phyloP scores from a whole-genome alignment of 129 eudicot genomes.

The Flaveria sonorensis region DNA sequence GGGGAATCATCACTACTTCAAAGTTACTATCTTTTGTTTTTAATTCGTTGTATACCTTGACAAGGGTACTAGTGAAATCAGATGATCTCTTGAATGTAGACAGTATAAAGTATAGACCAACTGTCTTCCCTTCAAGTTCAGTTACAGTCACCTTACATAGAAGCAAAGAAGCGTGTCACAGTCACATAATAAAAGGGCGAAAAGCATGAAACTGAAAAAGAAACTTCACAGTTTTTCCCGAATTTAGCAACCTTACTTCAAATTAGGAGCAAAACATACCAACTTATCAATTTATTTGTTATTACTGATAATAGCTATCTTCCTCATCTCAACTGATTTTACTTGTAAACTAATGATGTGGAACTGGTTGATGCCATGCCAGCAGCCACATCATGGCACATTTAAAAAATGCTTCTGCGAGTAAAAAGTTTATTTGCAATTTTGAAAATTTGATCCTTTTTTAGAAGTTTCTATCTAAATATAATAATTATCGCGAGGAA shows the following conservation, averaged over 20 bases:
- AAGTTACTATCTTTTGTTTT: constrained; percentile 58
- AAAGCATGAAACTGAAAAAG: not conserved
- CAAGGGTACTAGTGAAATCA: constrained; percentile 48
- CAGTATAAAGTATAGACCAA: constrained; percentile 60
- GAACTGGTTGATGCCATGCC: not conserved
- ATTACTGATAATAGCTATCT: not conserved
- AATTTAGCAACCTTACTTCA: not conserved
- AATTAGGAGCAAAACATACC: not conserved
- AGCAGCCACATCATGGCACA: not conserved
- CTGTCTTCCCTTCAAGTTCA: constrained; percentile 80
- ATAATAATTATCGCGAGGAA: not conserved
- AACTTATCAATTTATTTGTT: not conserved
- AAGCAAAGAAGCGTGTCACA: constrained; percentile 5
- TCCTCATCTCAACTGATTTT: not conserved
- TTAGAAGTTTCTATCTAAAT: not conserved
- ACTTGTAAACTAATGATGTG: not conserved
- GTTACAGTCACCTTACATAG: constrained; percentile 52
- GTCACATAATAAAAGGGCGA: not conserved
- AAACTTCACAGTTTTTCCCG: not conserved
- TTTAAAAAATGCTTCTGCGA: not conserved
- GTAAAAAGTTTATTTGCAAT: not conserved
- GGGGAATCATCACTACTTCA: constrained; percentile 76
- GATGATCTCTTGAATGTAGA: constrained; percentile 31
- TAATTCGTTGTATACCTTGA: constrained; percentile 54
- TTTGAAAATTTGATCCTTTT: not conserved